phyloP scores from a whole-genome alignment of 2,329 filamentous ascomycete genomes.

The Calonectria multiphialidica region DNA sequence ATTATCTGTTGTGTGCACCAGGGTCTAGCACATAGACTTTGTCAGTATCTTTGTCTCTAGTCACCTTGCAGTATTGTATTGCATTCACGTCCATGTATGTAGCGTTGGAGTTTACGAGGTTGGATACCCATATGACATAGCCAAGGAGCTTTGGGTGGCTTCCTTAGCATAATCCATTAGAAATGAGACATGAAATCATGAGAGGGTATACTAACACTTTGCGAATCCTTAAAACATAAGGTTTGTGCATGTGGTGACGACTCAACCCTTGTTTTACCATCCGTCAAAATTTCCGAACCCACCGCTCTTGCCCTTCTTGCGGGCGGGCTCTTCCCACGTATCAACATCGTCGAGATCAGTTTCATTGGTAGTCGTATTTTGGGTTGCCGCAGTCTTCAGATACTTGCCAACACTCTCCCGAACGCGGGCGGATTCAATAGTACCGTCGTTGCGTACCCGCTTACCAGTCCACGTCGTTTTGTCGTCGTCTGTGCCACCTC shows the following conservation, averaged over 20 bases:
- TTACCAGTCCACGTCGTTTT: constrained; percentile 97
- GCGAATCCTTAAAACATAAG: neutral
- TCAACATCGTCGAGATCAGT: constrained; percentile 73
- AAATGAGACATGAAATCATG: constrained; percentile 21
- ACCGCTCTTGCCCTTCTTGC: constrained; percentile 82
- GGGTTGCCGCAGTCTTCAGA: constrained; percentile 68
- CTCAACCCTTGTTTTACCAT: constrained; percentile 70
- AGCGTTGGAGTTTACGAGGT: constrained; percentile 22
- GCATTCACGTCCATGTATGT: constrained; percentile 16
- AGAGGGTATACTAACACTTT: constrained; percentile 32
- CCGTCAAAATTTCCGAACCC: constrained; percentile 96
- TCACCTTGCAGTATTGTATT: constrained; percentile 10
- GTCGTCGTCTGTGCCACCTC: constrained; percentile 87
- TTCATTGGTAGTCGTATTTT: constrained; percentile 62
- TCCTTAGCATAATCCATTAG: constrained; percentile 33
- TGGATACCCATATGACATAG: constrained; percentile 22
- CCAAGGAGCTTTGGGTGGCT: constrained; percentile 14
- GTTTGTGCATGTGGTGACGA: neutral
- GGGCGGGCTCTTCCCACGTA: constrained; percentile 76
- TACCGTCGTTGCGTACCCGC: constrained; percentile 78
- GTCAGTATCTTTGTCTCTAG: neutral
- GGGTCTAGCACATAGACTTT: neutral
- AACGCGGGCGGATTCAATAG: constrained; percentile 59
- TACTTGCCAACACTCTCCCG: constrained; percentile 80
- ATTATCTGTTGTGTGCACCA: neutral